These are phyloP conservation scores for Cinchona pubescens DNA, from an alignment of 257 asterid species.

Conservation along the genomic window DNA sequence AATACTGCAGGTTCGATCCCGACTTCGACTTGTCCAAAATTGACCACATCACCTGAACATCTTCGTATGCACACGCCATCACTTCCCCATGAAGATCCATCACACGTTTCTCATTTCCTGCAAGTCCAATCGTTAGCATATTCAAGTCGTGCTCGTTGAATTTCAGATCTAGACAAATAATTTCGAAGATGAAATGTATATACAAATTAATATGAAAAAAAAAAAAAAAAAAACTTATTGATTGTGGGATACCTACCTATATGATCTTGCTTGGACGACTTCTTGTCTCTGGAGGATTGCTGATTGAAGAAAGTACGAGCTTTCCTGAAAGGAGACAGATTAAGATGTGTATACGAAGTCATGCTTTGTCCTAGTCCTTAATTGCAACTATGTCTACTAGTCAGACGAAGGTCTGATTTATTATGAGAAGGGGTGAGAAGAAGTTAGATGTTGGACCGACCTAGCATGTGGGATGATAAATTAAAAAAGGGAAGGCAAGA, in stretches of 20 bases:
- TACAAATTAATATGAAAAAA: too few relatives aligned
- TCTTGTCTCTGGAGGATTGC: constrained; percentile 22
- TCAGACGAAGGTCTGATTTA: not conserved
- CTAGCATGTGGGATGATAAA: not conserved
- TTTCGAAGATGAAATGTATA: too few relatives aligned
- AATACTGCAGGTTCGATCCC: constrained; percentile 30
- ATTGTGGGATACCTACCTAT: not conserved
- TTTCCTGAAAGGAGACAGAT: constrained; percentile 34
- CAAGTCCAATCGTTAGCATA: not conserved
- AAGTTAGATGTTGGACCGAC: too few relatives aligned
- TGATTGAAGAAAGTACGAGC: constrained; percentile 40
- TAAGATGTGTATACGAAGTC: constrained; percentile 28
- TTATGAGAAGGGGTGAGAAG: not conserved
- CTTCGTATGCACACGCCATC: constrained; percentile 78
- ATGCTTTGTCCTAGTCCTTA: not conserved
- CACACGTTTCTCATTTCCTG: constrained; percentile 32
- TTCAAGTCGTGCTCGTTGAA: too few relatives aligned
- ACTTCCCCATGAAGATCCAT: constrained; percentile 74
- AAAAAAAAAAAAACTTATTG: too few relatives aligned
- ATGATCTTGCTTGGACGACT: constrained; percentile 34
- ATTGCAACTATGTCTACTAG: too few relatives aligned
- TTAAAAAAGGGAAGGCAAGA: constrained; percentile 28
- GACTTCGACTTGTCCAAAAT: constrained; percentile 68
- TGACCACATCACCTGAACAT: constrained; percentile 90
- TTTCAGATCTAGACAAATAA: too few relatives aligned